Evolutionary conservation across 2,329 filamentous ascomycete genomes (phyloP).

Genomic region (Trichoderma cornu-damae): DNA sequence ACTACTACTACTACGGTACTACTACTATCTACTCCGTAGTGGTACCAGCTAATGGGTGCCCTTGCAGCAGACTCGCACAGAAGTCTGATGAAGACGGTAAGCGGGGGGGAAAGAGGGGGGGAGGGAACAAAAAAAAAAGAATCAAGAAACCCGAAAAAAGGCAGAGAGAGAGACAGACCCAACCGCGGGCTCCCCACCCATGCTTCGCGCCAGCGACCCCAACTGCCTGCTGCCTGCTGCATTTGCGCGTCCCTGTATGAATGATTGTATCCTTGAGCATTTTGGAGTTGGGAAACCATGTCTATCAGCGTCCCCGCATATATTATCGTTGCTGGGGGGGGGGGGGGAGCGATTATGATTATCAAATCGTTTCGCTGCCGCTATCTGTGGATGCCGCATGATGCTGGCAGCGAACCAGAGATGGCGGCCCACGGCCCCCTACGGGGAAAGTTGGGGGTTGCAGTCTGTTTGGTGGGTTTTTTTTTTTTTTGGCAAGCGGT

Average conservation of each 20-base stretch:
- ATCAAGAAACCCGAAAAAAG: no score
- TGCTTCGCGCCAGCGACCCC: not conserved
- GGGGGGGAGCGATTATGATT: slow-evolving; percentile 8
- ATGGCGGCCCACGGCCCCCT: not conserved
- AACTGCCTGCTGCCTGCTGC: not conserved
- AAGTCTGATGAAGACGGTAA: no score
- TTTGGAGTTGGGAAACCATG: not conserved
- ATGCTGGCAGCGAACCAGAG: slow-evolving; percentile 5
- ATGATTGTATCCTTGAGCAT: not conserved
- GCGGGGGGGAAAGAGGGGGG: no score
- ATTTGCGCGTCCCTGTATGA: not conserved
- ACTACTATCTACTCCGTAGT: no score
- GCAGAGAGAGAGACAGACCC: not conserved
- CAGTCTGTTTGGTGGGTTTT: not conserved
- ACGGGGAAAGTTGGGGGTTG: slow-evolving; percentile 13
- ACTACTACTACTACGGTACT: no score
- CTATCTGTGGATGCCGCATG: slow-evolving; percentile 15
- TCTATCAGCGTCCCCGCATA: slow-evolving; percentile 8
- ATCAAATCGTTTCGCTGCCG: slow-evolving; percentile 14
- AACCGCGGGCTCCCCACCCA: not conserved
- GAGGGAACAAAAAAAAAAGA: no score
- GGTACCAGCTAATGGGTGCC: no score
- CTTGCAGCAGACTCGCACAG: not conserved
- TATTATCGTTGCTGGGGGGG: not conserved
- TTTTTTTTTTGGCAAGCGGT: no score